Evolutionary conservation across 2,329 filamentous ascomycete species (phyloP), one percentile per base, ranked within the genome.

Genomic region (Truncatella angustata): DNA sequence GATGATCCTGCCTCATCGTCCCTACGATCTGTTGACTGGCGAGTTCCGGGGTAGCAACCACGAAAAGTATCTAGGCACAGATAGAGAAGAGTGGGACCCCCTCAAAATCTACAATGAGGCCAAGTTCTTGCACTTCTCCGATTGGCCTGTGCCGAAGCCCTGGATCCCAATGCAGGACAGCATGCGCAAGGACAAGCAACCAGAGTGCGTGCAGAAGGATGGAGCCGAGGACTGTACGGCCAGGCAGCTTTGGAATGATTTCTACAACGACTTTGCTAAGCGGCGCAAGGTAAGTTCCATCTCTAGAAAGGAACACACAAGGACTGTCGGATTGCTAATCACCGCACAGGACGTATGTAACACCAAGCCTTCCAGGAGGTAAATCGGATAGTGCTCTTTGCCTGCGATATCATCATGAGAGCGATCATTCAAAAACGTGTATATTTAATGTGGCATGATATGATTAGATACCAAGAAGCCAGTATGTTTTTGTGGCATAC

Each of bases 61-160:
- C 57, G 60, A 69, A 14, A 67, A 73, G 2, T 77, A 77, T 43
- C 67, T 74, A 20, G 67, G 53, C 50, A 65, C 30, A 14, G 61
- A 66, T 24, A 57, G 60, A 2, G 81, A 81, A 55, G 58, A 61
- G 2, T 89, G 85, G 84, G 79, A 88, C 60, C 75, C 85, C 0
- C 60, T 68, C n/a, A 53, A 58, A 36, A 74, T 76, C 1, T 72
- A 81, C 49, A 74, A 75, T 12, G 82, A 87, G 59, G 81, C 84
- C 5, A 88, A 87, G 56, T 74, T 86, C 4, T 71, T 90, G 2
- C 86, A 90, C 64, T 90, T 89, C 64, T 86, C 81, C 11, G 87
- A 90, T 61, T 87, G 82, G 82, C 87, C 86, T 1, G 59, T 88
- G 5, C 84, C 85, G 0, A 90, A 90, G 53, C 76, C 76, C 0